Percentiles rank a stretch among this genome's conserved stretches.
Conservation (phyloP, 768 basidiomycete species). For the Clitopilus passeckerianus region DNA sequence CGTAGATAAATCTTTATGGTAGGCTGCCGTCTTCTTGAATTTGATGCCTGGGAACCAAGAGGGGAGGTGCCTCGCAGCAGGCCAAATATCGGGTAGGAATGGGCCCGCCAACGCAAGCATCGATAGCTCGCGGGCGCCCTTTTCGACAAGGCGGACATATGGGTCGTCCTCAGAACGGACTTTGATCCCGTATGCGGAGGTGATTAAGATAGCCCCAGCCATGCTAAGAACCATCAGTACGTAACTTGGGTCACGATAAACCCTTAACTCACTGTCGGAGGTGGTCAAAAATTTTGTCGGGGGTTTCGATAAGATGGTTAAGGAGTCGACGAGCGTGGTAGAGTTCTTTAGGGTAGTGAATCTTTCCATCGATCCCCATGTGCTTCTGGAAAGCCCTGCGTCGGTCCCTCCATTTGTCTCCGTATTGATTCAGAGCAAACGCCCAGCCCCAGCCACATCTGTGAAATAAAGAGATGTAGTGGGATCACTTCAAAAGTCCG, state of each 20-base stretch:
- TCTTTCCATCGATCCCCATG: slow-evolving; percentile 35
- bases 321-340: slow-evolving; percentile 33
- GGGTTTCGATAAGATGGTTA: slow-evolving; percentile 29
- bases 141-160: slow-evolving; percentile 27
- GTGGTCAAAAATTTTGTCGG: slow-evolving; percentile 35
- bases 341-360: slow-evolving; percentile 35
- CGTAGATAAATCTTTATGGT: slow-evolving; percentile 13
- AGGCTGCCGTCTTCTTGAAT: slow-evolving; percentile 18
- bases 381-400: slow-evolving; percentile 19
- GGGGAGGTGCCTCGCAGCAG: slow-evolving; percentile 28
- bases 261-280: slow-evolving; percentile 18
- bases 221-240: not conserved
- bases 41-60: slow-evolving; percentile 30
- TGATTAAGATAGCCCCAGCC: slow-evolving; percentile 17
- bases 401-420: slow-evolving; percentile 25
- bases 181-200: slow-evolving; percentile 25
- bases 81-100: slow-evolving; percentile 16
- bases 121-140: slow-evolving; percentile 17
- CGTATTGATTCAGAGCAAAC: slow-evolving; percentile 21
- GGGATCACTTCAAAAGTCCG: not conserved
- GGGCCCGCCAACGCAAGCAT: slow-evolving; percentile 18
- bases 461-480: slow-evolving; percentile 1
- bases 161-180: slow-evolving; percentile 27
- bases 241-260: not conserved
- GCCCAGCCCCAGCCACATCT: slow-evolving; percentile 16